A percentile compares a stretch with the other conserved stretches of the same genome.
Conservation (phyloP, 495 filamentous ascomycete species). For the Barbatosphaeria neglecta region DNA sequence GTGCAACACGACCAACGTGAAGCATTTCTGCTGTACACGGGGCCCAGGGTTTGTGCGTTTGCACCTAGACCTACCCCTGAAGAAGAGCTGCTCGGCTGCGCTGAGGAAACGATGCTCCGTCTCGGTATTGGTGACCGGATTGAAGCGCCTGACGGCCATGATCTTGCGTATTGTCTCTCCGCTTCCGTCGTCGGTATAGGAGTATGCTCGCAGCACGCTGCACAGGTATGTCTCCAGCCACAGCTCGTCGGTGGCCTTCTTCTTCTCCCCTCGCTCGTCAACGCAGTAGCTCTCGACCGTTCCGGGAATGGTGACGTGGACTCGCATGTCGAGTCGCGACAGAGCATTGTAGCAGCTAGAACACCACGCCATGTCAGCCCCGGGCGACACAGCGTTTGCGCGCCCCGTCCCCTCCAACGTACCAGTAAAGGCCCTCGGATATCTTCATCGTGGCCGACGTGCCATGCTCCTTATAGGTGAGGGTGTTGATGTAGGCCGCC, state of each 20-base stretch:
- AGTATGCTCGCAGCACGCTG: slow-evolving; percentile 82
- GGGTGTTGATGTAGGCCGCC: slow-evolving; percentile 94
- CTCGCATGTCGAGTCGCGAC: slow-evolving; percentile 94
- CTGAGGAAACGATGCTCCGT: slow-evolving; percentile 94
- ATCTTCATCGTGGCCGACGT: slow-evolving; percentile 73
- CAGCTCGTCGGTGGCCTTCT: slow-evolving; percentile 77
- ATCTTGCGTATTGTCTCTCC: slow-evolving; percentile 89
- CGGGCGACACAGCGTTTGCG: background rate
- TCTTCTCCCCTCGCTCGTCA: slow-evolving; percentile 89
- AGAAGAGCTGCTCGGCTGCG: slow-evolving; percentile 89
- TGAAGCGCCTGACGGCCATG: slow-evolving; percentile 87
- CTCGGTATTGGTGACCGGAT: slow-evolving; percentile 93
- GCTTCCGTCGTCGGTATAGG: slow-evolving; percentile 88
- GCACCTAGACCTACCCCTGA: slow-evolving; percentile 54
- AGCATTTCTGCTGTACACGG: too few species aligned
- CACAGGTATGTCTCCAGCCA: slow-evolving; percentile 98
- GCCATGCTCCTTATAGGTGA: slow-evolving; percentile 78
- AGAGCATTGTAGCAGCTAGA: slow-evolving; percentile 98
- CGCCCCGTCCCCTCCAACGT: slow-evolving; percentile 8
- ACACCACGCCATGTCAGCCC: slow-evolving; percentile 1
- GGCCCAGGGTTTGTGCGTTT: too few species aligned
- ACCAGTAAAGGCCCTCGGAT: slow-evolving; percentile 90
- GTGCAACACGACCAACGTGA: background rate
- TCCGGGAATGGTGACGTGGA: slow-evolving; percentile 91
- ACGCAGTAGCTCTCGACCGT: slow-evolving; percentile 93